Conservation (phyloP, 805 yeast species). For the Naumovozyma castellii region DNA sequence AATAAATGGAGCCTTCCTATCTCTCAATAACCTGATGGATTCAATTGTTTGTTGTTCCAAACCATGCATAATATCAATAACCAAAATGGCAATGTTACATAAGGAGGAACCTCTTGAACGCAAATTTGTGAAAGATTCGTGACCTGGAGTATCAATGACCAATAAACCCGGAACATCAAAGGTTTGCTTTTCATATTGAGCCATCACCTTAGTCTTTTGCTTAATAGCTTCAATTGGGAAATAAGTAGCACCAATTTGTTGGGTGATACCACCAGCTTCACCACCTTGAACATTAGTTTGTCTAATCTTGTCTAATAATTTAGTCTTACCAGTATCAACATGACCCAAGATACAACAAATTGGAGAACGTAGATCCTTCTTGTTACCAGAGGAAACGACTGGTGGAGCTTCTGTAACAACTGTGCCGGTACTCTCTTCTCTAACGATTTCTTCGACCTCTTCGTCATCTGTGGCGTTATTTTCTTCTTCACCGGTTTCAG, state of each 20-base stretch:
- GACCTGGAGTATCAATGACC: conserved; percentile 98
- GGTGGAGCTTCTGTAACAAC: conserved; percentile 22
- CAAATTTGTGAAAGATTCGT: conserved; percentile 95
- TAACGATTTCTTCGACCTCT: conserved; percentile 22
- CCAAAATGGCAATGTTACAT: conserved; percentile 98
- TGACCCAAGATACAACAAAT: conserved; percentile 98
- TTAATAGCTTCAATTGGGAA: conserved; percentile 94
- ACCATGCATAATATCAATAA: conserved; percentile 98
- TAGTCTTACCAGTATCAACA: conserved; percentile 99
- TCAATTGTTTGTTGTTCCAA: conserved; percentile 96
- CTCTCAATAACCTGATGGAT: conserved; percentile 83
- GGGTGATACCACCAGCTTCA: conserved; percentile 99
- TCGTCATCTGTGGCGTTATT: conserved; percentile 28
- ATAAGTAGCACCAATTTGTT: conserved; percentile 99
- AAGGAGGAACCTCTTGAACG: conserved; percentile 98
- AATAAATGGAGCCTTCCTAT: conserved; percentile 94
- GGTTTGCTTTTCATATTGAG: conserved; percentile 68
- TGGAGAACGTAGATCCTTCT: conserved; percentile 82
- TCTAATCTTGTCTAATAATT: conserved; percentile 90
- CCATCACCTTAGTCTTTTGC: conserved; percentile 87
- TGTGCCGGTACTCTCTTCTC: conserved; percentile 22
- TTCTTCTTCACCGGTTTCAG: conserved; percentile 17
- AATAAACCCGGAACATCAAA: conserved; percentile 96
- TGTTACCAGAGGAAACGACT: conserved; percentile 18
- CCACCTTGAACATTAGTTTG: conserved; percentile 99